phyloP scores from a whole-genome alignment of 768 basidiomycete species.

The Auricularia cornea region DNA sequence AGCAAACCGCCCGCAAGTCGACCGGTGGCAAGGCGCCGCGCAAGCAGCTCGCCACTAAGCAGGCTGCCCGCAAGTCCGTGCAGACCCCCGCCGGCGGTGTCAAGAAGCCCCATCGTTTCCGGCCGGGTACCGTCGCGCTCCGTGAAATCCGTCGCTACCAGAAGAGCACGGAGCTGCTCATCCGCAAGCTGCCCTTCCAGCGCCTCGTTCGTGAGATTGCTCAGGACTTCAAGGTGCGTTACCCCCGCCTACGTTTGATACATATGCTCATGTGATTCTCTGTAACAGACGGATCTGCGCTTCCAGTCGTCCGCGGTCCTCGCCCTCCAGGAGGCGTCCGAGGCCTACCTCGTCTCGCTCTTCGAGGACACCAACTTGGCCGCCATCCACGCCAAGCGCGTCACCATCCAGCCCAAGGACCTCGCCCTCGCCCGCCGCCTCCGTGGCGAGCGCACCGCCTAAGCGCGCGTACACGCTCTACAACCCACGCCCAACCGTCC shows the following conservation, averaged over 20 bases:
- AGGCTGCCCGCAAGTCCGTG: constrained; percentile 77
- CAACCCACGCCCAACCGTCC: too few species aligned
- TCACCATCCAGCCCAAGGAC: constrained; percentile 75
- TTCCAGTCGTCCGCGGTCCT: constrained; percentile 95
- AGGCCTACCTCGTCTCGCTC: constrained; percentile 80
- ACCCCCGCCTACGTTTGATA: constrained; percentile 18
- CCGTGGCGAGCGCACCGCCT: constrained; percentile 56
- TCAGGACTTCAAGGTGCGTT: constrained; percentile 73
- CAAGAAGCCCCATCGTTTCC: constrained; percentile 99
- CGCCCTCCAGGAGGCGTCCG: constrained; percentile 89
- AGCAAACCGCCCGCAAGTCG: constrained; percentile 99
- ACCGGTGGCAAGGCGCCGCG: constrained; percentile 94
- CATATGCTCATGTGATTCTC: background rate
- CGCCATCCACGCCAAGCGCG: constrained; percentile 81
- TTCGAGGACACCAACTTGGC: constrained; percentile 90
- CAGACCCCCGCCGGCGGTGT: constrained; percentile 86
- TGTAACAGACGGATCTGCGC: constrained; percentile 65
- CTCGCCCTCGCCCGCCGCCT: constrained; percentile 80
- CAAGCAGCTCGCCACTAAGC: constrained; percentile 91
- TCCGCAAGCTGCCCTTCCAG: constrained; percentile 99
- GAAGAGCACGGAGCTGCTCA: constrained; percentile 97
- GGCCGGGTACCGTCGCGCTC: constrained; percentile 96
- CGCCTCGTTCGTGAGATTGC: constrained; percentile 94
- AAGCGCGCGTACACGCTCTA: background rate
- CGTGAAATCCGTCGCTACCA: constrained; percentile 98